phyloP scores from a whole-genome alignment of 441 rosid genomes.

The Populus hybrid region DNA sequence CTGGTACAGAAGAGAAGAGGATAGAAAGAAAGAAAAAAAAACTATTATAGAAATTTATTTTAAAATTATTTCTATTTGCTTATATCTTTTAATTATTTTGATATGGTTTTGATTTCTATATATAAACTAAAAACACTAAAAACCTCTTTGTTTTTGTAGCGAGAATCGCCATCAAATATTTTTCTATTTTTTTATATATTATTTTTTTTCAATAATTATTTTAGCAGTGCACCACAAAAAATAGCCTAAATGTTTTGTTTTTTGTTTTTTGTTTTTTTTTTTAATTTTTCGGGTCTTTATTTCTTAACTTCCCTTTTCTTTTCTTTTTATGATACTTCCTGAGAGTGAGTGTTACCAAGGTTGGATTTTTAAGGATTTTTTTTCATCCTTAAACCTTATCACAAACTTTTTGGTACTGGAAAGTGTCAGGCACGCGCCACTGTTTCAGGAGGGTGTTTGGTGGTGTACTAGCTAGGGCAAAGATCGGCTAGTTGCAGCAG shows the following conservation, averaged over 20 bases:
- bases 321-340: background rate
- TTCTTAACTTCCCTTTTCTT: background rate
- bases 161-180: too few relatives aligned
- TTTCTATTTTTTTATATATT: too few relatives aligned
- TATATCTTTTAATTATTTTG: too few relatives aligned
- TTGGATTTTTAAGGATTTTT: background rate
- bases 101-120: too few relatives aligned
- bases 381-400: background rate
- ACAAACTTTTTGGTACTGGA: background rate
- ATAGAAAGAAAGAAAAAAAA: too few relatives aligned
- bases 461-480: background rate
- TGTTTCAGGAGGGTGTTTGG: background rate
- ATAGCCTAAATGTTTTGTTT: background rate
- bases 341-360: slow-evolving; percentile 10
- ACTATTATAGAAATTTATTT: too few relatives aligned
- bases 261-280: background rate
- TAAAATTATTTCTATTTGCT: too few relatives aligned
- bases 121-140: too few relatives aligned
- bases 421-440: background rate
- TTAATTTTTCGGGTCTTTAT: slow-evolving; percentile 20
- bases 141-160: too few relatives aligned
- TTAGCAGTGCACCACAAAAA: too few relatives aligned
- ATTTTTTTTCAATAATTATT: too few relatives aligned
- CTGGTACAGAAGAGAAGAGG: too few relatives aligned
- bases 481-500: background rate